A percentile compares a stretch with the other conserved stretches of the same genome.
Evolutionary conservation across 345 rosid genomes (phyloP).

Genomic region (Corchorus olitorius): DNA sequence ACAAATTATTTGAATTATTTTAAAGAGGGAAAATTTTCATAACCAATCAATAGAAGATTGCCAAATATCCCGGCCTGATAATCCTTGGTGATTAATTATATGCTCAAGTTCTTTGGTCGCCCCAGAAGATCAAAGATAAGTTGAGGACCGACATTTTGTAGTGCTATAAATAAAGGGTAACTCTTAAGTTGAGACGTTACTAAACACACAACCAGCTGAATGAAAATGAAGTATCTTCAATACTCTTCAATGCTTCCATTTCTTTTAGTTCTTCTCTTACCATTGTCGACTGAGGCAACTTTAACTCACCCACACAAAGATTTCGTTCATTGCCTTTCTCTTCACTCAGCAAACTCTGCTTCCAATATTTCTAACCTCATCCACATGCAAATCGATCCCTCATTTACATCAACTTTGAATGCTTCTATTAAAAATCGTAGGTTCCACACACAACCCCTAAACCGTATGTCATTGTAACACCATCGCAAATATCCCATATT

Average conservation of each 20-base stretch:
- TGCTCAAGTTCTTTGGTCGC: too few relatives aligned
- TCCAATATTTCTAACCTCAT: background rate
- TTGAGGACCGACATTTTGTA: background rate
- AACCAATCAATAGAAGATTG: too few relatives aligned
- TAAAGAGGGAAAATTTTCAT: too few relatives aligned
- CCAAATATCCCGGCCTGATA: too few relatives aligned
- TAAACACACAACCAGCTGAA: background rate
- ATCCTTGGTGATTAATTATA: too few relatives aligned
- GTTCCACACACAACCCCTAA: background rate
- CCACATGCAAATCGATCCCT: background rate
- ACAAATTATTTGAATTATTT: too few relatives aligned
- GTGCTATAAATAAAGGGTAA: background rate
- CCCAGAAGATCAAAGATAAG: too few relatives aligned
- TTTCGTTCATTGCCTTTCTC: slow-evolving; percentile 4
- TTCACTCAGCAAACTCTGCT: background rate
- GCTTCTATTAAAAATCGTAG: background rate
- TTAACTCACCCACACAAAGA: background rate
- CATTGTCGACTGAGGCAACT: background rate
- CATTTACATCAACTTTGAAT: background rate
- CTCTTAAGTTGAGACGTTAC: background rate
- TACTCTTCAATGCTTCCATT: background rate
- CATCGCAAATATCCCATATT: background rate
- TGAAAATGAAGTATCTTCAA: background rate
- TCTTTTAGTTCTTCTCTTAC: background rate
- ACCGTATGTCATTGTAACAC: background rate